Base-by-base conservation (phyloP, 371 early-diverging fungal genomes). In the Rhizopus microsporus region DNA sequence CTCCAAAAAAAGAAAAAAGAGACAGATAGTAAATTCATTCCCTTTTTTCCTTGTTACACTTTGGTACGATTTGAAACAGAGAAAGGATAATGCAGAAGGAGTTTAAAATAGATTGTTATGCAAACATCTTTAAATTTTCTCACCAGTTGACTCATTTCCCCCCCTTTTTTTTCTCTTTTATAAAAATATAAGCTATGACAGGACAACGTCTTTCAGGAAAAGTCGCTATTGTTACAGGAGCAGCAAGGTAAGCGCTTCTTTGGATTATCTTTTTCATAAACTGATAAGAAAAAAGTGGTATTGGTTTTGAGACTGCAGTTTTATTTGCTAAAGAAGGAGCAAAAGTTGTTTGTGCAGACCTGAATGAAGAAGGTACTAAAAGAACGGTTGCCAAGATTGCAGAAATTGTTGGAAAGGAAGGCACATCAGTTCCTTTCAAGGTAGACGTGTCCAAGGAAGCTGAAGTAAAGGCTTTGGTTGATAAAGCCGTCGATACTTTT, bases 301-400 rank as follows among this genome's bases (percentile, higher is more conserved):
- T 93, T 60, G 94, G 94, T 42, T 84, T 84, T 50, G 91, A 91
- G 69, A 71, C 91, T 6, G 70, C 86, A 8, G 69, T 88, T 48
- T 74, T 92, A 17, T 92, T 92, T 71, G 92, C 90, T 13, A 83
- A 84, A 17, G 91, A 93, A 77, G 94, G 92, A n/a, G 91, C 91
- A 16, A 75, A 84, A 50, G 90, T 92, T 5, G 89, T 92, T 9
- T 82, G 81, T 65, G 88, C 87, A 15, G 94, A 93, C 71, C 73
- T 93, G 62, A 88, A 91, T 68, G 84, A 82, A 42, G 64, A 74
- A 51, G 85, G 80, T 2, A 76, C 74, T 5, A 56, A 77, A 33
- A 75, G 69, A 23, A 75, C 85, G 1, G 81, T 74, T 10, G 74
- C 70, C 8, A 80, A 76, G 57, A 83, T 88, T 17, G 56, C 64